Evolutionary conservation across 805 yeast species (phyloP).

Genomic region (Hanseniaspora clermontiae): DNA sequence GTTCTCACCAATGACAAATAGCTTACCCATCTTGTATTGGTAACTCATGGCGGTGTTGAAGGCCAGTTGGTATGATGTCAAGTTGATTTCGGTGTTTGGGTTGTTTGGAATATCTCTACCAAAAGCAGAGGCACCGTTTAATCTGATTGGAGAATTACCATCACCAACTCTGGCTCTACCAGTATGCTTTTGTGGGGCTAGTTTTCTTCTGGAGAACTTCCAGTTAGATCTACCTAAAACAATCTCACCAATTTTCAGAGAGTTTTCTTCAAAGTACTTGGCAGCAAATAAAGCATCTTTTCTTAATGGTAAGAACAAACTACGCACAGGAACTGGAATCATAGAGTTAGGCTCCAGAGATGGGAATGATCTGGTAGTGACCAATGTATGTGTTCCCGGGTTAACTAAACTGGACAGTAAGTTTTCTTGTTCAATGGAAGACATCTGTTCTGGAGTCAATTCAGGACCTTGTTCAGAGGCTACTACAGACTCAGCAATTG

Average conservation of each 20-base stretch:
- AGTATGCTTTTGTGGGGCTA: slow-evolving; percentile 81
- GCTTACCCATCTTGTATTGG: slow-evolving; percentile 61
- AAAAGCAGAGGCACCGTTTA: slow-evolving; percentile 78
- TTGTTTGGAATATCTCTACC: slow-evolving; percentile 88
- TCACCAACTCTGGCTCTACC: slow-evolving; percentile 96
- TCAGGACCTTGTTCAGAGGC: neutral
- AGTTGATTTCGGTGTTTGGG: slow-evolving; percentile 64
- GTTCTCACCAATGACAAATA: slow-evolving; percentile 51
- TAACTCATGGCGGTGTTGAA: slow-evolving; percentile 70
- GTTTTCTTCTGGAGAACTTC: slow-evolving; percentile 71
- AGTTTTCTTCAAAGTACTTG: slow-evolving; percentile 82
- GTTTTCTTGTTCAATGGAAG: neutral
- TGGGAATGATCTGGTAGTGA: slow-evolving; percentile 75
- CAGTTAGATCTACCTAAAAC: slow-evolving; percentile 80
- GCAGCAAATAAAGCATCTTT: slow-evolving; percentile 92
- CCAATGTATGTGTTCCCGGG: slow-evolving; percentile 62
- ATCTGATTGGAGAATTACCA: slow-evolving; percentile 83
- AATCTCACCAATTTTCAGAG: slow-evolving; percentile 76
- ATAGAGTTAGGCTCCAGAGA: slow-evolving; percentile 72
- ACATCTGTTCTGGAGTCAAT: neutral
- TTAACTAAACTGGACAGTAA: slow-evolving; percentile 23
- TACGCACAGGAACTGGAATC: slow-evolving; percentile 61
- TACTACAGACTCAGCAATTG: neutral
- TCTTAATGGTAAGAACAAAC: slow-evolving; percentile 65
- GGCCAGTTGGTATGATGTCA: slow-evolving; percentile 61